These are phyloP conservation scores for Termitomyces titanicus DNA, from an alignment of 768 basidiomycete species.

Conservation along the genomic window DNA sequence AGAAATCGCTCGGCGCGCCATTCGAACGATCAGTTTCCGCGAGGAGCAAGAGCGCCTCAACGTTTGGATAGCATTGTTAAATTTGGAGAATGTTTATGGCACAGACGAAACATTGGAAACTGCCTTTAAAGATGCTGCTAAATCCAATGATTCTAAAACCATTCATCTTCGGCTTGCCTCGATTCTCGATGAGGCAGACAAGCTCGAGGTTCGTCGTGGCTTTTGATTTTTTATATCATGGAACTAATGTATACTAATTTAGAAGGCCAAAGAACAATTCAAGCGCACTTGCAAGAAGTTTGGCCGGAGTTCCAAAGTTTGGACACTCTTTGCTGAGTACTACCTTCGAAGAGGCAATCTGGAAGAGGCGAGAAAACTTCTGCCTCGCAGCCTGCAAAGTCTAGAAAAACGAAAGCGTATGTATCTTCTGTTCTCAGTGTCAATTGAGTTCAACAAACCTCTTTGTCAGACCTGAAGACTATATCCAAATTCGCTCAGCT, in stretches of 20 bases:
- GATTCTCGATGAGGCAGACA: conserved; percentile 82
- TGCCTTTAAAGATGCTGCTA: conserved; percentile 87
- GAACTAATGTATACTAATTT: neutral
- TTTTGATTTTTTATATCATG: neutral
- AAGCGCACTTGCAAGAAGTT: conserved; percentile 92
- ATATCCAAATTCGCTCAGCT: conserved; percentile 93
- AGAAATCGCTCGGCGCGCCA: conserved; percentile 78
- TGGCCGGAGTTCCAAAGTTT: conserved; percentile 87
- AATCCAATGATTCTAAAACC: conserved; percentile 90
- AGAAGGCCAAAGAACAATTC: conserved; percentile 94
- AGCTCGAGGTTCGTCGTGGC: conserved; percentile 49
- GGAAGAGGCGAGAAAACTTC: conserved; percentile 79
- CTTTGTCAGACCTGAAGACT: conserved; percentile 78
- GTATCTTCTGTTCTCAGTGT: conserved; percentile 24
- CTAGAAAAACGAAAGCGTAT: conserved; percentile 92
- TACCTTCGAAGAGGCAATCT: conserved; percentile 69
- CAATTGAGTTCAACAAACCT: neutral
- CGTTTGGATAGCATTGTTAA: conserved; percentile 95
- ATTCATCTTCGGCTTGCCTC: conserved; percentile 80
- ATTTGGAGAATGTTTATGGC: conserved; percentile 92
- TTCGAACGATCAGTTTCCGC: conserved; percentile 87
- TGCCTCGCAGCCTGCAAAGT: conserved; percentile 86
- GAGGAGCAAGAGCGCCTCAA: conserved; percentile 97
- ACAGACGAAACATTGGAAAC: conserved; percentile 73
- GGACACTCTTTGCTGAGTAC: conserved; percentile 86